Conservation (phyloP, 2,329 filamentous ascomycete genomes). For the Huntiella omanensis region DNA sequence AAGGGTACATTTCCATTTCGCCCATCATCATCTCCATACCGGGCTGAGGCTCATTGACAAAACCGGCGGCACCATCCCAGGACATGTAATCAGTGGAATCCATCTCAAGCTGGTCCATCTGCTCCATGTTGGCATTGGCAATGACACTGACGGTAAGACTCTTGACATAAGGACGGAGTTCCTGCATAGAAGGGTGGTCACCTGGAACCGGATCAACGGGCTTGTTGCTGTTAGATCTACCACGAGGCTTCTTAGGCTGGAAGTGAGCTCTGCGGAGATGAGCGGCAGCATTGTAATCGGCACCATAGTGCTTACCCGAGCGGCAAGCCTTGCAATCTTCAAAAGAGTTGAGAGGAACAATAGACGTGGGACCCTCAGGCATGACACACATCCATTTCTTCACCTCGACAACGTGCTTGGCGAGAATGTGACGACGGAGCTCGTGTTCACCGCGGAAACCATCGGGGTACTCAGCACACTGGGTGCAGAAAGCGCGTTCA, state of each 20-base stretch:
- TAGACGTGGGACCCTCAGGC: conserved; percentile 18
- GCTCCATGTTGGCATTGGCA: not conserved
- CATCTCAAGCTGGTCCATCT: not conserved
- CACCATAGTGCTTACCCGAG: conserved; percentile 60
- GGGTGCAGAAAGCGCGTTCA: conserved; percentile 38
- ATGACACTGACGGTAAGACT: conserved; percentile 2
- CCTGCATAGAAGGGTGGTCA: conserved; percentile 7
- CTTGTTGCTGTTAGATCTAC: conserved; percentile 17
- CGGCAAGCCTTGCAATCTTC: conserved; percentile 69
- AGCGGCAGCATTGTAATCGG: conserved; percentile 87
- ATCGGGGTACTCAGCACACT: conserved; percentile 53
- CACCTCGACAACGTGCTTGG: conserved; percentile 40
- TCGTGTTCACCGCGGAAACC: conserved; percentile 82
- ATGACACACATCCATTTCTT: conserved; percentile 42
- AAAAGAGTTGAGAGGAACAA: conserved; percentile 30
- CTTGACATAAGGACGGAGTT: conserved; percentile 5
- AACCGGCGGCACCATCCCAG: not conserved
- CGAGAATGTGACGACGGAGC: conserved; percentile 45
- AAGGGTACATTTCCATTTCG: not conserved
- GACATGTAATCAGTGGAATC: not conserved
- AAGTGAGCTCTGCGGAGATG: conserved; percentile 82
- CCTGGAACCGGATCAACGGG: not conserved
- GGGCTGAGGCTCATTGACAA: not conserved
- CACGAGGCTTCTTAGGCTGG: conserved; percentile 38
- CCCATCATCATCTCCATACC: not conserved